Percentiles rank a stretch among this genome's conserved stretches.
Conservation (phyloP, 495 filamentous ascomycete species). For the Penicillium cataractarum region DNA sequence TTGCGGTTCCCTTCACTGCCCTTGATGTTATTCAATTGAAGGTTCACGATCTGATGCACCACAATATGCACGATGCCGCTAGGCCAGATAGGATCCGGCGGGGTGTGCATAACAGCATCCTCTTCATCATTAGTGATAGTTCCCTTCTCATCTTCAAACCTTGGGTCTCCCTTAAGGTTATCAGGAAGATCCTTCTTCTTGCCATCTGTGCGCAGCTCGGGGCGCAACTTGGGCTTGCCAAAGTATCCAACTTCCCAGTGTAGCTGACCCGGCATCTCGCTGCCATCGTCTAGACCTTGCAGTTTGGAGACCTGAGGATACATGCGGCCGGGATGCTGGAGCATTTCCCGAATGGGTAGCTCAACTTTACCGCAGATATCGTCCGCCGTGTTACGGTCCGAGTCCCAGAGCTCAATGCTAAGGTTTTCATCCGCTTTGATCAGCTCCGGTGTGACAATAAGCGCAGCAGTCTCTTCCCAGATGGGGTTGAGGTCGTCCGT, state of each 20-base stretch:
- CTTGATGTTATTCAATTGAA: slow-evolving; percentile 81
- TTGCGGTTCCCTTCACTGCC: slow-evolving; percentile 61
- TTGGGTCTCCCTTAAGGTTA: slow-evolving; percentile 68
- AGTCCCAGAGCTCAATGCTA: slow-evolving; percentile 94
- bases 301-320: slow-evolving; percentile 88
- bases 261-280: slow-evolving; percentile 87
- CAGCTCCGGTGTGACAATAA: slow-evolving; percentile 81
- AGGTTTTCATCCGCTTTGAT: slow-evolving; percentile 93
- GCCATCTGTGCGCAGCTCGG: slow-evolving; percentile 82
- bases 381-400: slow-evolving; percentile 83
- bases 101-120: slow-evolving; percentile 84
- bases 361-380: slow-evolving; percentile 95
- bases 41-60: slow-evolving; percentile 92
- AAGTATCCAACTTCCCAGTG: slow-evolving; percentile 98
- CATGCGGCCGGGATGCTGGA: slow-evolving; percentile 90
- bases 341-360: slow-evolving; percentile 89
- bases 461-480: slow-evolving; percentile 87
- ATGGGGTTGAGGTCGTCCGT: slow-evolving; percentile 92
- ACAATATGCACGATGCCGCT: slow-evolving; percentile 82
- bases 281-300: slow-evolving; percentile 76
- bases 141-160: slow-evolving; percentile 89
- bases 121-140: slow-evolving; percentile 73
- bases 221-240: slow-evolving; percentile 80
- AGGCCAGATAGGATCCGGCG: slow-evolving; percentile 92
- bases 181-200: slow-evolving; percentile 76